Conservation (phyloP, 2,329 filamentous ascomycete species). For the Penicillium janthinellum region DNA sequence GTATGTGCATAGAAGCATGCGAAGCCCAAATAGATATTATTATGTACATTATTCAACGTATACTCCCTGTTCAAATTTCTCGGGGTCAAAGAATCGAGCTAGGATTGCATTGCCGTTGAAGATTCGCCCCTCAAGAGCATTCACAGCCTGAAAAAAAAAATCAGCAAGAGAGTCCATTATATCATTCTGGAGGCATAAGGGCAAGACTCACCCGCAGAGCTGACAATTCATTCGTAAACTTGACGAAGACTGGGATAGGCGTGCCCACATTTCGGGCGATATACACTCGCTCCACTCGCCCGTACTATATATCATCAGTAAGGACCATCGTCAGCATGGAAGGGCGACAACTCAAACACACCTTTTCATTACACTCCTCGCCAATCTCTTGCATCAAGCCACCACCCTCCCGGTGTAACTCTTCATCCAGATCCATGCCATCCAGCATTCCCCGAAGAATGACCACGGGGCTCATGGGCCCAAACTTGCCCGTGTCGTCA, state of each 20-base stretch:
- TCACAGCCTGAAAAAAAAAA: conserved; percentile 68
- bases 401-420: conserved; percentile 66
- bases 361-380: conserved; percentile 84
- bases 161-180: neutral
- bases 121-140: conserved; percentile 80
- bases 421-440: conserved; percentile 76
- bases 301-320: conserved; percentile 60
- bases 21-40: neutral
- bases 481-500: conserved; percentile 60
- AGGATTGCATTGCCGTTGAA: conserved; percentile 85
- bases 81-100: conserved; percentile 79
- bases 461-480: conserved; percentile 77
- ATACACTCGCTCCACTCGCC: conserved; percentile 76
- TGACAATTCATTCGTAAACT: conserved; percentile 83
- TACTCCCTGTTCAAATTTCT: conserved; percentile 75
- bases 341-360: conserved; percentile 36
- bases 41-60: conserved; percentile 42
- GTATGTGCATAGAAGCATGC: neutral
- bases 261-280: conserved; percentile 64
- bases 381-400: conserved; percentile 90
- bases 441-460: conserved; percentile 83
- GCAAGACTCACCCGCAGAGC: conserved; percentile 71
- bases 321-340: neutral
- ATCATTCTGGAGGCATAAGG: neutral
- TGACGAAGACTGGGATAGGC: conserved; percentile 77